Percentiles rank a stretch among this genome's conserved stretches.
These are phyloP conservation scores for Paxillus involutus DNA, from an alignment of 768 basidiomycete genomes.

Conservation along the genomic window DNA sequence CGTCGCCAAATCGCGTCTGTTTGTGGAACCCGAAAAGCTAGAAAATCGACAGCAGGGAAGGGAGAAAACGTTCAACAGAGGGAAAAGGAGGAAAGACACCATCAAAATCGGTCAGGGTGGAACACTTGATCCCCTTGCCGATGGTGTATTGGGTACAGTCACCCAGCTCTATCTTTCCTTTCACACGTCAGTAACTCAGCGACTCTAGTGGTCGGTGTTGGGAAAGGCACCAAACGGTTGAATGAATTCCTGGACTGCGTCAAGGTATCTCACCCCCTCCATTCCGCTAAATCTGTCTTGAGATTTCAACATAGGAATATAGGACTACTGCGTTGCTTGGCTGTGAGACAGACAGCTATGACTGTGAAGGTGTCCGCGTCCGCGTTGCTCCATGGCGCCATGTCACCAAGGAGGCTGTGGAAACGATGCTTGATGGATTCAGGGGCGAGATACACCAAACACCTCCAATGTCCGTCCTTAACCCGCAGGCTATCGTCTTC, in stretches of 20 bases:
- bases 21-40: conserved; percentile 58
- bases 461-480: conserved; percentile 77
- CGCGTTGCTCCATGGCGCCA: conserved; percentile 78
- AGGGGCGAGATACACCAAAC: conserved; percentile 86
- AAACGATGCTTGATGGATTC: conserved; percentile 68
- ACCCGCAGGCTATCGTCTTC: background rate
- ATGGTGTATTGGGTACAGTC: conserved; percentile 83
- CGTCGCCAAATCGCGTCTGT: conserved; percentile 74
- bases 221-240: conserved; percentile 87
- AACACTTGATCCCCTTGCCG: conserved; percentile 94
- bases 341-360: conserved; percentile 93
- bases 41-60: conserved; percentile 47
- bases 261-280: conserved; percentile 56
- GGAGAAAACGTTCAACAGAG: conserved; percentile 41
- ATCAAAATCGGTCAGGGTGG: conserved; percentile 93
- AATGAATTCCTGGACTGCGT: conserved; percentile 81
- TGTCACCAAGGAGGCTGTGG: conserved; percentile 76
- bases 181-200: conserved; percentile 1
- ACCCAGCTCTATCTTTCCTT: background rate
- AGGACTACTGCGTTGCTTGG: conserved; percentile 87
- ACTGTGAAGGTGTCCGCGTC: conserved; percentile 83
- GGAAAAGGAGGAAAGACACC: conserved; percentile 37
- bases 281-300: conserved; percentile 1
- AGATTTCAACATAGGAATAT: conserved; percentile 68
- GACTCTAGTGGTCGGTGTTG: conserved; percentile 78